Evolutionary conservation across 257 asterid genomes (phyloP), one percentile per base, ranked within the genome.

Genomic region (Petunia secreta): DNA sequence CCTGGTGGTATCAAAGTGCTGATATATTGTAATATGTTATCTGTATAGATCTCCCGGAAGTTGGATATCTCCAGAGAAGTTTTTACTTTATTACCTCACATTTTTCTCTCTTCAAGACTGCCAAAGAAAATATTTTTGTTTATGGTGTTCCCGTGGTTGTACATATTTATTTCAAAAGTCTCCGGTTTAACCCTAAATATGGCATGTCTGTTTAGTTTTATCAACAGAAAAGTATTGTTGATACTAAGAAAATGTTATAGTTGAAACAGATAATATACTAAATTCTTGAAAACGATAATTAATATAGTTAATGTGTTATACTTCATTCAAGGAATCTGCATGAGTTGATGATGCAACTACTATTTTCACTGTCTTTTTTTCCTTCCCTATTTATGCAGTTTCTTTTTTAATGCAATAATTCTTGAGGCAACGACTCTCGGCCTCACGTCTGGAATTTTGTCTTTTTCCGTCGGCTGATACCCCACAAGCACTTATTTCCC

Each of bases 401-500:
- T 3, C 13, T 2, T 4, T 2, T 39, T 5, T 39, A 5, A 40
- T 40, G 11, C 44, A 6, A 15, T 39, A 39, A 65, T 0, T 5
- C 25, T 6, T 40, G 74, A 66, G 38, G 54, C 75, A 66, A 66
- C 37, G 16, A n/a, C 15, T 68, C 44, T 43, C 57, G 75, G 3
- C 75, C 57, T 68, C 37, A 44, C 9, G 8, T 44, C 25, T 43
- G 9, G 75, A 44, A 16, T 1, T 46, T 69, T 69, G 76, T 69
- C 76, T 16, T 69, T 9, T 16, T 69, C 76, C 76, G 76, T 69
- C 76, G 76, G 76, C 76, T 0, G 58, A 58, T 58, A 44, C 58
- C 76, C 76, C 76, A 69, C 76, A 69, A 44, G 2, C 4, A 68
- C 39, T 43, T 43, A 68, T 16, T 68, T 43, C 37, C 14, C 4